Percentiles rank a stretch among this genome's conserved stretches.
phyloP scores from a whole-genome alignment of 2,329 filamentous ascomycete species.

The Exophiala oligosperma region DNA sequence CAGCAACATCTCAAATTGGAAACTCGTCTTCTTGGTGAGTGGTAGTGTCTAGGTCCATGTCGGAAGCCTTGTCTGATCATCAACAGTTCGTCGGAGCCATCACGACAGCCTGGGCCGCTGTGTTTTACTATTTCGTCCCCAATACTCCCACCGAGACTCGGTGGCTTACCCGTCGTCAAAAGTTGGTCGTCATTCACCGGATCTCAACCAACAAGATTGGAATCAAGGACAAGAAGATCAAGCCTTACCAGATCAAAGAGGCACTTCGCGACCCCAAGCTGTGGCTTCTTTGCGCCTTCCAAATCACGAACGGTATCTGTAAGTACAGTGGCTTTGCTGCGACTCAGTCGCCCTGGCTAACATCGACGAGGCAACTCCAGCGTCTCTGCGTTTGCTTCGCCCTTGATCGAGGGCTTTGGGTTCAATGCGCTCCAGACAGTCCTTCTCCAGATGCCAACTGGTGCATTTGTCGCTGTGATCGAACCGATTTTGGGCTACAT shows the following conservation, averaged over 20 bases:
- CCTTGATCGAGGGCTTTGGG: slow-evolving; percentile 46
- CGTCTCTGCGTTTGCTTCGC: slow-evolving; percentile 49
- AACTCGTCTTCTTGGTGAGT: slow-evolving; percentile 39
- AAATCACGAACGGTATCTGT: slow-evolving; percentile 43
- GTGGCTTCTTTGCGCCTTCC: slow-evolving; percentile 41
- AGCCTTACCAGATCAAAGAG: slow-evolving; percentile 39
- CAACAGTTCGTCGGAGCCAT: slow-evolving; percentile 36
- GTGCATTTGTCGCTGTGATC: slow-evolving; percentile 33
- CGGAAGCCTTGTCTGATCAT: not conserved
- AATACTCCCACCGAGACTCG: slow-evolving; percentile 39
- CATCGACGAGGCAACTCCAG: slow-evolving; percentile 51
- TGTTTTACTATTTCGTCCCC: slow-evolving; percentile 38
- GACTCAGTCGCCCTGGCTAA: slow-evolving; percentile 31
- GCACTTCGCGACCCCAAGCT: slow-evolving; percentile 40
- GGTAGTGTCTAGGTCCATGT: no score
- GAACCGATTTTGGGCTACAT: slow-evolving; percentile 43
- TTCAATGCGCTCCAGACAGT: slow-evolving; percentile 38
- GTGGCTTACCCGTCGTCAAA: slow-evolving; percentile 39
- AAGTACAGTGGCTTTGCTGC: slow-evolving; percentile 37
- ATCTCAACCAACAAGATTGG: slow-evolving; percentile 44
- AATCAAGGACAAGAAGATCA: slow-evolving; percentile 38
- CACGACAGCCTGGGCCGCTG: slow-evolving; percentile 44
- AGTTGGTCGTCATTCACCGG: slow-evolving; percentile 40
- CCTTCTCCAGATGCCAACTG: slow-evolving; percentile 36
- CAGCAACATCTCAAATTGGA: slow-evolving; percentile 30